A percentile compares a stretch with the other conserved stretches of the same genome.
Conservation (phyloP, 2,329 filamentous ascomycete genomes). For the Curvularia sp. region DNA sequence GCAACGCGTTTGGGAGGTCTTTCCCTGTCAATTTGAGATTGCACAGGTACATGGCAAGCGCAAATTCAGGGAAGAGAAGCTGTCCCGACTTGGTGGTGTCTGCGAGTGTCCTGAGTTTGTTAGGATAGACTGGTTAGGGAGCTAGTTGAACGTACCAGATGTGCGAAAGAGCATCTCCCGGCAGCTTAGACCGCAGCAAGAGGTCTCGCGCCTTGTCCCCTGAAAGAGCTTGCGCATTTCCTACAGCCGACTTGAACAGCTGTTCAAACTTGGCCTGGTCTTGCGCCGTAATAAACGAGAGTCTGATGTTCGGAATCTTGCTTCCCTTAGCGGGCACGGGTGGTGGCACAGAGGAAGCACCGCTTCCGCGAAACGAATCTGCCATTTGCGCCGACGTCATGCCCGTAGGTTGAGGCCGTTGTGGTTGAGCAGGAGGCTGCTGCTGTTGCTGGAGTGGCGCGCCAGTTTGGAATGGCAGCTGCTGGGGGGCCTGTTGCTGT, state of each 20-base stretch:
- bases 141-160: slow-evolving; percentile 72
- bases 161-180: slow-evolving; percentile 85
- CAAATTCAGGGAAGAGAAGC: slow-evolving; percentile 96
- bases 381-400: slow-evolving; percentile 71
- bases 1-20: slow-evolving; percentile 74
- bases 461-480: slow-evolving; percentile 50
- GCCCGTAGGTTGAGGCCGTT: slow-evolving; percentile 62
- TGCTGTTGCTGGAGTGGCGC: slow-evolving; percentile 66
- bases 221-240: slow-evolving; percentile 82
- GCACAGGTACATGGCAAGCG: slow-evolving; percentile 97
- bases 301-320: slow-evolving; percentile 90
- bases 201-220: slow-evolving; percentile 92
- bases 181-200: slow-evolving; percentile 83
- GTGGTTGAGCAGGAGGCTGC: slow-evolving; percentile 58
- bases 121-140: slow-evolving; percentile 18
- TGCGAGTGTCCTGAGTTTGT: slow-evolving; percentile 74
- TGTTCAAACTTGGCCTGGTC: slow-evolving; percentile 98
- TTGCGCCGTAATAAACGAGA: slow-evolving; percentile 94
- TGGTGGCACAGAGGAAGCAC: slow-evolving; percentile 57
- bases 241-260: slow-evolving; percentile 93
- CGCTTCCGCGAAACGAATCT: slow-evolving; percentile 63
- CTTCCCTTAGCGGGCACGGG: slow-evolving; percentile 70
- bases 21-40: slow-evolving; percentile 92
- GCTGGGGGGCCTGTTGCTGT: slow-evolving; percentile 63
- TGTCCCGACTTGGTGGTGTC: slow-evolving; percentile 97